Conservation (phyloP, 345 rosid species). For the Microcos paniculata region DNA sequence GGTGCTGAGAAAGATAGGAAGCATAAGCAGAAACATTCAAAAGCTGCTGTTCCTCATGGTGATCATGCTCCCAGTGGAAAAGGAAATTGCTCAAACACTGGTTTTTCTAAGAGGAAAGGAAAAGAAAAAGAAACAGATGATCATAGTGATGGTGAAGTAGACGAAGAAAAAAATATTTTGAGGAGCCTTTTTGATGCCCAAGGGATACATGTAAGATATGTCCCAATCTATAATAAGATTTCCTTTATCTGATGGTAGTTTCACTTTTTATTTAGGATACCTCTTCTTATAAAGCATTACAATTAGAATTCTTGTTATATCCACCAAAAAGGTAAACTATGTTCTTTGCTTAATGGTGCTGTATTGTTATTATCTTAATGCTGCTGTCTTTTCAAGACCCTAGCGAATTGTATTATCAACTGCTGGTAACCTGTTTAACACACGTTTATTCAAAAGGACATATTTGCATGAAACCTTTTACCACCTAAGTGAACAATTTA, state of each 20-base stretch:
- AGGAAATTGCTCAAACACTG: conserved; percentile 27
- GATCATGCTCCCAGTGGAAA: conserved; percentile 28
- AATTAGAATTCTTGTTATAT: neutral
- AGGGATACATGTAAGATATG: conserved; percentile 83
- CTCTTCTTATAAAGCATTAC: neutral
- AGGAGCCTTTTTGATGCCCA: conserved; percentile 76
- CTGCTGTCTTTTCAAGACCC: neutral
- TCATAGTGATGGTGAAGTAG: conserved; percentile 41
- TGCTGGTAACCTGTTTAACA: neutral
- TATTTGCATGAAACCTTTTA: neutral
- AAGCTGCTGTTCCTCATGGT: conserved; percentile 22
- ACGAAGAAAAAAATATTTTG: conserved; percentile 77
- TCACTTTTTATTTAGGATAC: neutral
- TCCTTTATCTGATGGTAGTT: conserved; percentile 9
- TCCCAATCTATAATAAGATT: neutral
- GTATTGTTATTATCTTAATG: neutral
- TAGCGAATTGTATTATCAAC: too few species aligned
- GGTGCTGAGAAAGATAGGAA: conserved; percentile 42
- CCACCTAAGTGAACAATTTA: neutral
- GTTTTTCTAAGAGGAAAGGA: conserved; percentile 40
- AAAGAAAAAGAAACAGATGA: conserved; percentile 44
- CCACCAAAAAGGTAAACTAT: neutral
- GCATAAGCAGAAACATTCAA: conserved; percentile 26
- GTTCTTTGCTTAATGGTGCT: neutral
- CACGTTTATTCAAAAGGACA: neutral